Percentiles rank a stretch among this genome's conserved stretches.
Conservation (phyloP, 2,329 filamentous ascomycete genomes). For the Aspergillus sp. region DNA sequence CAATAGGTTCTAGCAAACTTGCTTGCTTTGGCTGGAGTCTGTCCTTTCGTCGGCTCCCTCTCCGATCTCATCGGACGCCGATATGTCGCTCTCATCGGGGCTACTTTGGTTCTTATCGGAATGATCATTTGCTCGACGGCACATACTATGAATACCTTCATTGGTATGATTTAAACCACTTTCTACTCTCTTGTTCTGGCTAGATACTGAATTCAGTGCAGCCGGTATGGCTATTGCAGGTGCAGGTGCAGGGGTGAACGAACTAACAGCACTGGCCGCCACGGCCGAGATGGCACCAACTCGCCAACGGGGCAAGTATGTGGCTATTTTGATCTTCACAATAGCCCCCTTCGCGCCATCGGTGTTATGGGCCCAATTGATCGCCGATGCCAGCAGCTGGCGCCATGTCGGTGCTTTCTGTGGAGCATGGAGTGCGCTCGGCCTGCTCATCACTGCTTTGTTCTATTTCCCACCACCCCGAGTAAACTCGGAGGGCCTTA, state of each 20-base stretch:
- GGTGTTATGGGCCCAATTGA: slow-evolving; percentile 61
- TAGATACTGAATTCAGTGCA: slow-evolving; percentile 22
- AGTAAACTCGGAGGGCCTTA: slow-evolving; percentile 40
- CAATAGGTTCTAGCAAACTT: slow-evolving; percentile 50
- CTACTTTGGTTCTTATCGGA: slow-evolving; percentile 55
- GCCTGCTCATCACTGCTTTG: slow-evolving; percentile 41
- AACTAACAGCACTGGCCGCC: slow-evolving; percentile 66
- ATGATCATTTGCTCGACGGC: slow-evolving; percentile 61
- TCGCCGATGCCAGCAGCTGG: slow-evolving; percentile 47
- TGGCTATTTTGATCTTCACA: slow-evolving; percentile 60
- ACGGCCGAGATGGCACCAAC: slow-evolving; percentile 68
- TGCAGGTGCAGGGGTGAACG: slow-evolving; percentile 65
- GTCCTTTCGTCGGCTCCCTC: slow-evolving; percentile 65
- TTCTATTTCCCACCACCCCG: slow-evolving; percentile 50
- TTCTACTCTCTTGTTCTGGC: not conserved
- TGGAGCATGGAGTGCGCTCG: slow-evolving; percentile 44
- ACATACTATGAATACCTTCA: slow-evolving; percentile 60
- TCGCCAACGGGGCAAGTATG: slow-evolving; percentile 63
- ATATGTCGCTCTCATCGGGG: slow-evolving; percentile 59
- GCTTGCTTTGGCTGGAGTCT: slow-evolving; percentile 56
- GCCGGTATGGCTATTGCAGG: slow-evolving; percentile 61
- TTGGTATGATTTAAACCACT: slow-evolving; percentile 45
- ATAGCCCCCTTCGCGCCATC: slow-evolving; percentile 64
- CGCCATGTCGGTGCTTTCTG: slow-evolving; percentile 45
- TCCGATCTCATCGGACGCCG: slow-evolving; percentile 65